Evolutionary conservation across 345 rosid species (phyloP), one percentile per base, ranked within the genome.

Genomic region (Lepidium africanum): DNA sequence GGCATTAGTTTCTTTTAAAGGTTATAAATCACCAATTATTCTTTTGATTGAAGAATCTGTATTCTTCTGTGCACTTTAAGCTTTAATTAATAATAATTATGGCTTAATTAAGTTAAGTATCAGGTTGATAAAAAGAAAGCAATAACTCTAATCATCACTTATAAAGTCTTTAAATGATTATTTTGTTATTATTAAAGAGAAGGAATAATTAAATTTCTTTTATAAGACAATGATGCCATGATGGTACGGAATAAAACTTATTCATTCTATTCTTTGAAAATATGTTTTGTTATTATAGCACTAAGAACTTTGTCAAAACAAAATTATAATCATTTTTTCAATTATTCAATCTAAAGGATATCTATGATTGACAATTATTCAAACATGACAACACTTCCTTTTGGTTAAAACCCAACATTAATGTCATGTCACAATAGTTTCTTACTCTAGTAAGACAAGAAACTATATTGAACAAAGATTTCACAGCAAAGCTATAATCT

Each of bases 1-100:
- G 73, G 69, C 40, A 47, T 8, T 4, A 52, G 7, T 42, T 62
- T 69, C 27, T 19, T 53, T 70, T 14, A 46, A 46, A 49, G 51
- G 59, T 32, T 64, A 52, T 50, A 41, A 66, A 73, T 74, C n/a
- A n/a, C 66, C 66, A 47, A 27, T 66, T 35, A 59, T 50, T 65
- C 66, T 65, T 73, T 27, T 2, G 9, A 36, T 70, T 37, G 21
- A 52, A 60, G 54, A 70, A 60, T 70, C 38, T 71, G 32, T 27
- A 36, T 19, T 58, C 1, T 13, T 67, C 46, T 21, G 48, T 46
- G 60, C 15, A 71, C 75, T 70, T 70, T 39, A 38, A 30, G 23
- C 46, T 65, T 37, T 63, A 43, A 43, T 9, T 14, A 40, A 42
- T 70, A 60, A 70, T 46, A 33, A 60, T 50, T 9, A 17, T 14